These are phyloP conservation scores for Exobasidium rhododendri DNA, from an alignment of 1,284 basidiomycete species.

Conservation along the genomic window DNA sequence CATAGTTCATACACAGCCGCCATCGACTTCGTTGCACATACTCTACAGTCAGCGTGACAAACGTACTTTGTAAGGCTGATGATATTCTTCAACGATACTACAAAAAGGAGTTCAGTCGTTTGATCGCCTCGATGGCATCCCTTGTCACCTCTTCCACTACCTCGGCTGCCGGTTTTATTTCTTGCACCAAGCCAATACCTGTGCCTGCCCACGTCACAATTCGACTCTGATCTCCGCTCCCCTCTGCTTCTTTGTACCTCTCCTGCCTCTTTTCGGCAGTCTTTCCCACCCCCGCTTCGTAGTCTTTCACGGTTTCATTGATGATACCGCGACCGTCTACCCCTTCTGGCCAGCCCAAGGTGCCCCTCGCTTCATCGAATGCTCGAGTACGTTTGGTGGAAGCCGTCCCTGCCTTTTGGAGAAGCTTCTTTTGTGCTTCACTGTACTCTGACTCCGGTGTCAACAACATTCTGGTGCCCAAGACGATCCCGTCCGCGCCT, in stretches of 20 bases:
- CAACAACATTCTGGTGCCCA: slow-evolving; percentile 48
- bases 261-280: slow-evolving; percentile 27
- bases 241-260: slow-evolving; percentile 40
- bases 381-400: slow-evolving; percentile 36
- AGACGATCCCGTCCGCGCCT: slow-evolving; percentile 47
- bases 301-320: slow-evolving; percentile 44
- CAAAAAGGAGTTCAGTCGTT: neutral
- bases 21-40: slow-evolving; percentile 16
- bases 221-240: slow-evolving; percentile 31
- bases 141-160: slow-evolving; percentile 21
- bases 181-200: slow-evolving; percentile 40
- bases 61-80: neutral
- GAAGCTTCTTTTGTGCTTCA: slow-evolving; percentile 38
- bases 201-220: slow-evolving; percentile 51
- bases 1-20: slow-evolving; percentile 24
- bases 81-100: neutral
- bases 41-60: neutral
- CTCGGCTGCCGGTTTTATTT: slow-evolving; percentile 30
- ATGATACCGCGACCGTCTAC: slow-evolving; percentile 46
- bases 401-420: slow-evolving; percentile 24
- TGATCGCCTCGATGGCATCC: slow-evolving; percentile 11
- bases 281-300: slow-evolving; percentile 25
- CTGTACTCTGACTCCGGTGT: slow-evolving; percentile 45
- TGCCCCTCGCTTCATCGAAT: slow-evolving; percentile 49
- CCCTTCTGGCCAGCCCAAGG: slow-evolving; percentile 46